Evolutionary conservation across 1,284 basidiomycete species (phyloP).

Genomic region (Takashimella tepidaria): DNA sequence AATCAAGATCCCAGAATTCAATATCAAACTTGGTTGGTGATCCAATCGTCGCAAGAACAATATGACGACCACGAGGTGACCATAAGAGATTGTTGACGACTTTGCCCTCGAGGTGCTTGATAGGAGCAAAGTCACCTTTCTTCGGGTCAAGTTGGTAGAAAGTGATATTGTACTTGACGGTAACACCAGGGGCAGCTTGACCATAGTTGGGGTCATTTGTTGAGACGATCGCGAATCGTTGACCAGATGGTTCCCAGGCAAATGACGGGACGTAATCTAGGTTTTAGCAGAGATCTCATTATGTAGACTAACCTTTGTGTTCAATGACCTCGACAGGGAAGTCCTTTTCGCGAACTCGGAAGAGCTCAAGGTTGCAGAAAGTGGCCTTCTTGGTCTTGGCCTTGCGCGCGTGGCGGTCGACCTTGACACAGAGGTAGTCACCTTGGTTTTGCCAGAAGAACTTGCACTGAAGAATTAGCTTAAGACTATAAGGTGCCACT

Average conservation of each 20-base stretch:
- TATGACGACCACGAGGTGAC: slow-evolving; percentile 94
- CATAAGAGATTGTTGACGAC: slow-evolving; percentile 94
- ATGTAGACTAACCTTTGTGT: slow-evolving; percentile 65
- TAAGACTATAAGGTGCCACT: slow-evolving; percentile 31
- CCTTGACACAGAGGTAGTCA: slow-evolving; percentile 98
- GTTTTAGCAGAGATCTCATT: neutral
- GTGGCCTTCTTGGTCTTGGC: slow-evolving; percentile 99
- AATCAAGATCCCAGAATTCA: slow-evolving; percentile 99
- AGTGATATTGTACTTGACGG: slow-evolving; percentile 92
- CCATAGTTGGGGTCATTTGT: slow-evolving; percentile 90
- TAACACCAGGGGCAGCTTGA: slow-evolving; percentile 79
- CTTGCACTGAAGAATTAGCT: slow-evolving; percentile 69
- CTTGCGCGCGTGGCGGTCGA: slow-evolving; percentile 73
- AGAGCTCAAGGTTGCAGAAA: slow-evolving; percentile 98
- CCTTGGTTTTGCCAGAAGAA: slow-evolving; percentile 99
- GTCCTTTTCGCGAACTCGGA: slow-evolving; percentile 96
- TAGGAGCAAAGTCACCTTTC: slow-evolving; percentile 92
- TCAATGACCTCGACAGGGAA: slow-evolving; percentile 97
- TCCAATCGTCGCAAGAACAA: slow-evolving; percentile 92
- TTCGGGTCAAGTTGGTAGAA: slow-evolving; percentile 96
- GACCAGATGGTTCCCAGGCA: slow-evolving; percentile 96
- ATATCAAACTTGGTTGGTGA: slow-evolving; percentile 93
- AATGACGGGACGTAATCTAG: slow-evolving; percentile 92
- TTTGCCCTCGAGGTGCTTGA: slow-evolving; percentile 76
- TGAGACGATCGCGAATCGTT: slow-evolving; percentile 93